Evolutionary conservation across 2,329 filamentous ascomycete genomes (phyloP), one percentile per base, ranked within the genome.

Genomic region (Iodosphaeria phyllophila): DNA sequence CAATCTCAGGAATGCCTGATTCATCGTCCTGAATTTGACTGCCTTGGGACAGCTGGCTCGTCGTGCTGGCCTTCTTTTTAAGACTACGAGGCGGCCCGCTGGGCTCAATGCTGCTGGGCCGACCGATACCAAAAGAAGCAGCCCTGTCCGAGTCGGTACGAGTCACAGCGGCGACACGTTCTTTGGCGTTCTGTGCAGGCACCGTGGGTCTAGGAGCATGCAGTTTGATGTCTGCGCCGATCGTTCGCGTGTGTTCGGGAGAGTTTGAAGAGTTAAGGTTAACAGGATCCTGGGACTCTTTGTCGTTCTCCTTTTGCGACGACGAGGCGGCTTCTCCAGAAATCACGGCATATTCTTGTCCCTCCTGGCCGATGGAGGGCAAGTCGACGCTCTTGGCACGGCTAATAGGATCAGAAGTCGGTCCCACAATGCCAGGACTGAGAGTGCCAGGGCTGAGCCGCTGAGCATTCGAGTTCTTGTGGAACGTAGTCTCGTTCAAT

Each of bases 1-100:
- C 86, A 36, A 93, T 89, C 44, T 91, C 79, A 3, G 84, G 84
- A 38, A 93, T 92, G 13, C 84, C 86, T 28, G 83, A 73, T 34
- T 89, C 78, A 22, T 86, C 77, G 11, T 75, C 75, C 20, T 52
- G 43, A 33, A 73, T 52, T 20, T 49, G 50, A 22, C 60, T 56
- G 28, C 58, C 57, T 23, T 58, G 56, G 20, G 61, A 60, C 18
- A 57, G 44, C 25, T 62, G 60, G 30, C 58, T 58, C 20, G 48
- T 39, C 4, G 51, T 61, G 42, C 69, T 79, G 16, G 64, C 57
- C 35, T 70, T 69, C 35, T 74, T 69, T 46, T 67, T 69, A 31
- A 74, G 49, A 34, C 63, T 65, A 27, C 57, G 51, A 16, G 58
- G 45, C 29, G 64, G 41, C 27, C 56, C 47, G 28, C 46, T 37